Conservation (phyloP, 768 basidiomycete genomes). For the Calocybe gangraenosa region DNA sequence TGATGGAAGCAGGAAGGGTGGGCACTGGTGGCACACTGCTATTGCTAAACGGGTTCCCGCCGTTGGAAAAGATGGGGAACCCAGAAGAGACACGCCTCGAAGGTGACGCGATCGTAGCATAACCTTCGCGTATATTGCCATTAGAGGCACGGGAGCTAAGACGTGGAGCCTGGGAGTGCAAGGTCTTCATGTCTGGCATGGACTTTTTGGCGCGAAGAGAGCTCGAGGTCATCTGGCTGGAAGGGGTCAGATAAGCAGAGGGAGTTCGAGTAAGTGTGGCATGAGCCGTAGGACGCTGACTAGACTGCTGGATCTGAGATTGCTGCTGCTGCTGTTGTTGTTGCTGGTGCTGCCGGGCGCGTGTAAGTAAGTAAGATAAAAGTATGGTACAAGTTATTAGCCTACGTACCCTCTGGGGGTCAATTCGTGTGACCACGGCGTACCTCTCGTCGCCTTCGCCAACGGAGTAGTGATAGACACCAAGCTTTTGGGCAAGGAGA, state of each 20-base stretch:
- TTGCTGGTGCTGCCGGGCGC: no score
- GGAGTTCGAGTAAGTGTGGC: constrained; percentile 79
- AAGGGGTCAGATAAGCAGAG: constrained; percentile 62
- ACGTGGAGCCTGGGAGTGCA: constrained; percentile 76
- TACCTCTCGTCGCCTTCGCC: constrained; percentile 92
- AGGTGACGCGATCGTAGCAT: constrained; percentile 82
- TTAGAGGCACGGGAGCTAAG: constrained; percentile 79
- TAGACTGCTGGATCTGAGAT: constrained; percentile 37
- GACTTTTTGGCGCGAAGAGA: constrained; percentile 92
- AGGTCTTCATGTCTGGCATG: constrained; percentile 95
- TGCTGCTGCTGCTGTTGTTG: constrained; percentile 29
- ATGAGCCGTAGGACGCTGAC: constrained; percentile 40
- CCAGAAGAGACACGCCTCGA: constrained; percentile 71
- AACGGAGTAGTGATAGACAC: constrained; percentile 90
- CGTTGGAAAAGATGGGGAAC: constrained; percentile 67
- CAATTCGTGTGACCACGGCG: constrained; percentile 90
- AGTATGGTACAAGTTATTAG: constrained; percentile 4
- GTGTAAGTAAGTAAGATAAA: constrained; percentile 5
- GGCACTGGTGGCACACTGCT: constrained; percentile 72
- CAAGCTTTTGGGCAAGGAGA: constrained; percentile 93
- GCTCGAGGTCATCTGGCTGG: constrained; percentile 41
- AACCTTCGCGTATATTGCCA: constrained; percentile 83
- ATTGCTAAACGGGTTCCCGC: constrained; percentile 34
- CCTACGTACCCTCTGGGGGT: constrained; percentile 69
- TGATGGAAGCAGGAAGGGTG: constrained; percentile 58